Evolutionary conservation across 2,329 filamentous ascomycete genomes (phyloP), one percentile per base, ranked within the genome.

Genomic region (Verticillium alfalfae): DNA sequence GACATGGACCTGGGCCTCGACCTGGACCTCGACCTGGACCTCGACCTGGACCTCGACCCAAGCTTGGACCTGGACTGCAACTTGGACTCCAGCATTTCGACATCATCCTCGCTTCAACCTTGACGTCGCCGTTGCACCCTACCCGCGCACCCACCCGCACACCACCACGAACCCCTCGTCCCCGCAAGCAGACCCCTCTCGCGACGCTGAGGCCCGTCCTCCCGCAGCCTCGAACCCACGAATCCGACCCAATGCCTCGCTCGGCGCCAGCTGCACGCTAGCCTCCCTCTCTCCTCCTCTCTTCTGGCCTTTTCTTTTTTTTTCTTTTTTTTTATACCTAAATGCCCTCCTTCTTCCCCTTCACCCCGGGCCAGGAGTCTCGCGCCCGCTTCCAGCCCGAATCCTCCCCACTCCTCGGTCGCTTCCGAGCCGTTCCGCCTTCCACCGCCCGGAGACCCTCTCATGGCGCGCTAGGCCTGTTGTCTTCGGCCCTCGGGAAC

Each of bases 321-420:
- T 5, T 31, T 5, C 5, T 31, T 5, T 31, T 3, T 31, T 5
- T 5, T 31, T 31, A 5, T 4, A 31, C 3, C 55, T 34, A 16
- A 36, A 88, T 88, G 85, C 84, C 86, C 70, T 79, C 81, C 69
- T 87, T 88, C 79, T 89, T 89, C 76, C 80, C 83, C 71, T 89
- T 89, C 75, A 86, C 86, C 65, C 86, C 86, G 70, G 87, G 86
- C 72, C 81, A 77, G 69, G 87, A 89, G 75, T 81, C 84, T 65
- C 81, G 78, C 68, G 76, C 78, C 63, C 79, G 79, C 58, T 73
- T 75, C 63, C 79, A 79, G 62, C 78, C 77, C 67, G 82, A 88
- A 68, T 76, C 84, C 52, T 84, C 86, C 18, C 85, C 87, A 31
- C 75, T 88, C 9, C 81, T 89, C 2, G 87, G 87, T 64, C 84